Conservation (phyloP, 805 yeast genomes). For the Jamesozyma gamospora region DNA sequence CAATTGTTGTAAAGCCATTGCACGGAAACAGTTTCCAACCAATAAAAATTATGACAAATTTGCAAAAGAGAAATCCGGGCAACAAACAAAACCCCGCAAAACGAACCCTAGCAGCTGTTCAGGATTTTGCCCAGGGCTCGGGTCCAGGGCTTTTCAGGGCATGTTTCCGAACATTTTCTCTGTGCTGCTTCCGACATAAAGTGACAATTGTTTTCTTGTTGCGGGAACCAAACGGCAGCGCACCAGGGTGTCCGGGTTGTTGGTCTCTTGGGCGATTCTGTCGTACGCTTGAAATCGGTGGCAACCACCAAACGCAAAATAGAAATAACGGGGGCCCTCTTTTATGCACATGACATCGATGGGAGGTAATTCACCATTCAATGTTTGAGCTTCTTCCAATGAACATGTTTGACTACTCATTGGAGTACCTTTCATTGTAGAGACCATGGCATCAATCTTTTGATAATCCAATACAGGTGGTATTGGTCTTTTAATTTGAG, state of each 20-base stretch:
- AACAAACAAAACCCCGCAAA: too few species aligned
- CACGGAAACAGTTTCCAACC: too few species aligned
- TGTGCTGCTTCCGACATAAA: slow-evolving; percentile 55
- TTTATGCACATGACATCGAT: slow-evolving; percentile 65
- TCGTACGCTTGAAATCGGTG: slow-evolving; percentile 86
- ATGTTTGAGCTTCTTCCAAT: slow-evolving; percentile 28
- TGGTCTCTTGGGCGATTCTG: slow-evolving; percentile 32
- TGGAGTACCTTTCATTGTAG: slow-evolving; percentile 56
- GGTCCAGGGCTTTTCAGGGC: background rate
- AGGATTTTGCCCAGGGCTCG: too few species aligned
- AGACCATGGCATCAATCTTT: slow-evolving; percentile 72
- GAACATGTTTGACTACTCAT: slow-evolving; percentile 54
- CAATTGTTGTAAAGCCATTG: too few species aligned
- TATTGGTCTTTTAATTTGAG: slow-evolving; percentile 66
- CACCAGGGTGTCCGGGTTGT: slow-evolving; percentile 35
- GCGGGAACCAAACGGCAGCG: slow-evolving; percentile 68
- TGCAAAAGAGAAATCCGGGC: too few species aligned
- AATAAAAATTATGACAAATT: too few species aligned
- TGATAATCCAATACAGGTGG: slow-evolving; percentile 70
- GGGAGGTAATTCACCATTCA: slow-evolving; percentile 64
- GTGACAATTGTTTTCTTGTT: slow-evolving; percentile 52
- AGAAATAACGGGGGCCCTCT: slow-evolving; percentile 49
- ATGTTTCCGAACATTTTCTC: slow-evolving; percentile 6
- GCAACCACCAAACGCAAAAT: slow-evolving; percentile 86
- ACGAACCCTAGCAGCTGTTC: too few species aligned